These are phyloP conservation scores for Trichoderma harzianum DNA, from an alignment of 2,329 filamentous ascomycete genomes.

Conservation along the genomic window DNA sequence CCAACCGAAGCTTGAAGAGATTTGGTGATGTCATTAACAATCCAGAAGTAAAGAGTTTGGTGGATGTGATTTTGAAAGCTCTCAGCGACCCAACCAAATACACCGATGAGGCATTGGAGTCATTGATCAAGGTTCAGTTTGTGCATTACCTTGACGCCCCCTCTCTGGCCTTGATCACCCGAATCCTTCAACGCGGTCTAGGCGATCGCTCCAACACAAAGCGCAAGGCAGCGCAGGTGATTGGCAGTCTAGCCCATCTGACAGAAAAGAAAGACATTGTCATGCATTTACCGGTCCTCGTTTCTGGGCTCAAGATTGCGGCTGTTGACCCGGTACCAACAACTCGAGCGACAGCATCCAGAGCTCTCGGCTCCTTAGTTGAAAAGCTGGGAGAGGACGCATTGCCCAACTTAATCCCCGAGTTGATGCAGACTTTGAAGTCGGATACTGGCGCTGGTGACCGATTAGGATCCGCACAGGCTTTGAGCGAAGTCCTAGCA, in stretches of 20 bases:
- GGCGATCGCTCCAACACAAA: conserved; percentile 92
- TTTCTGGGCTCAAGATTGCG: conserved; percentile 83
- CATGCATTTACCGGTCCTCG: conserved; percentile 84
- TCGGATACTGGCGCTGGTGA: conserved; percentile 96
- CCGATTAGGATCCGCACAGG: conserved; percentile 91
- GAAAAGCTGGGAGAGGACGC: conserved; percentile 98
- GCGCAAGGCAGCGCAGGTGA: conserved; percentile 93
- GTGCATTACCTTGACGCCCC: conserved; percentile 98
- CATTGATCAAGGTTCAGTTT: conserved; percentile 96
- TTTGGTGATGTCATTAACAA: conserved; percentile 99
- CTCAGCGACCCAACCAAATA: conserved; percentile 96
- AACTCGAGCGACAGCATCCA: conserved; percentile 91
- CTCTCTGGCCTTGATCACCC: conserved; percentile 88
- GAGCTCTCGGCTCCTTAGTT: conserved; percentile 91
- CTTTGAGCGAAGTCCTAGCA: conserved; percentile 91
- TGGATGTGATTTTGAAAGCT: conserved; percentile 89
- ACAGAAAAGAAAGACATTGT: conserved; percentile 94
- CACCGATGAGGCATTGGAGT: conserved; percentile 89
- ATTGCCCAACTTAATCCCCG: conserved; percentile 92
- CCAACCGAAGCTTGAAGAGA: conserved; percentile 93
- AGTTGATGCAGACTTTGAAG: conserved; percentile 95
- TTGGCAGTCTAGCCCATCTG: conserved; percentile 93
- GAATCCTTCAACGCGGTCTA: conserved; percentile 89
- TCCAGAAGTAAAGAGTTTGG: conserved; percentile 90
- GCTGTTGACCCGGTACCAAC: conserved; percentile 95